Base-by-base conservation (phyloP, 2,329 filamentous ascomycete species). In the Pseudocercospora eumusae region DNA sequence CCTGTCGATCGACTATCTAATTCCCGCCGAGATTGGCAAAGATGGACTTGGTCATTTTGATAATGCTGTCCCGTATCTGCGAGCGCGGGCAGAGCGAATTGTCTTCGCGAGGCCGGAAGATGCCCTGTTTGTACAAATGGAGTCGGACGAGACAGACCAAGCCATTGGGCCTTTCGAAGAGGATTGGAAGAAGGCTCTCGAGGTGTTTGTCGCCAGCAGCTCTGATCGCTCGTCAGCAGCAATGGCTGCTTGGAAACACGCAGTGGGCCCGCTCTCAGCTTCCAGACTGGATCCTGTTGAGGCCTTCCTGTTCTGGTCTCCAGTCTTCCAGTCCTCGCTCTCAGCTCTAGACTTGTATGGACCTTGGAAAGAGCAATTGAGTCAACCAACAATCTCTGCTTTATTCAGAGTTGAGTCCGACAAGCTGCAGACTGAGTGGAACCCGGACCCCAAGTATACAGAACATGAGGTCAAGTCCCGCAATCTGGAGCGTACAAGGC, bases 161-260 rank as follows among this genome's bases (percentile, higher is more conserved):
- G 71, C 74, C 5, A 73, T 76, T 23, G 75, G 74, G 4, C 18
- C 55, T 0, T 77, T 76, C 49, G 65, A 77, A 2, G 75, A 79
- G 47, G 69, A 69, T 50, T 78, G 75, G 59, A 4, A 44, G 1
- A 57, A 60, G 10, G 75, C 75, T 10, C 53, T 78, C 10, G 33
- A 50, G 7, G 56, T 74, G 10, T 71, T 74, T 44, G 50, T 67
- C 6, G 42, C 40, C 13, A 63, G 56, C 44, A 59, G 53, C 18
- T 36, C 52, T 25, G 25, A 64, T n/a, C 40, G 55, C 33, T 21
- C 27, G 9, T 54, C 33, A 20, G 68, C 71, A 2, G 44, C 67
- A 2, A 36, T 66, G 21, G 25, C 60, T 36, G 73, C 66, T 4
- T 76, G 74, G 74, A 50, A 64, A 1, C 65, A 77, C 68, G 71